Conservation (phyloP, 306 rosid genomes). For the Casuarina cunninghamiana region DNA sequence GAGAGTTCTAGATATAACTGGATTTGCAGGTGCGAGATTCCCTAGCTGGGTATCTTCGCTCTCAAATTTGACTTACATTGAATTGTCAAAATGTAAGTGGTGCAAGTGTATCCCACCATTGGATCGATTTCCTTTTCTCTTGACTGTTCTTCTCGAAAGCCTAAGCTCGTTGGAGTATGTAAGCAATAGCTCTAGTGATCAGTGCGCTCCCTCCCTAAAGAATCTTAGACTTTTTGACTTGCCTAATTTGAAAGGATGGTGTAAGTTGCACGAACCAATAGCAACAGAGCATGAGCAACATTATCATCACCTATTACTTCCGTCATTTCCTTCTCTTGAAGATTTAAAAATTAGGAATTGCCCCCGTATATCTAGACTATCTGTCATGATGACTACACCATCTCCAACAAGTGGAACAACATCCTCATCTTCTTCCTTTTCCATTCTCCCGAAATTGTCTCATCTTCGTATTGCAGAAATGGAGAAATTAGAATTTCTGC, state of each 20-base stretch:
- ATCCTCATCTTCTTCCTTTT: no score
- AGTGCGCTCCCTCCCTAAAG: constrained; percentile 24
- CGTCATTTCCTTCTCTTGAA: not conserved
- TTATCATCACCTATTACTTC: not conserved
- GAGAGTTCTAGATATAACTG: not conserved
- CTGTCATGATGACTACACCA: not conserved
- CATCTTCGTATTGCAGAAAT: no score
- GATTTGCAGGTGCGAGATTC: not conserved
- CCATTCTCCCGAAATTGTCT: no score
- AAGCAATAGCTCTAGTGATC: not conserved
- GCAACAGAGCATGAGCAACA: not conserved
- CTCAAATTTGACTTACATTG: no score
- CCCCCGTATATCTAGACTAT: not conserved
- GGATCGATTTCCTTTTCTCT: constrained; percentile 23
- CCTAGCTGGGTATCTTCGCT: constrained; percentile 16
- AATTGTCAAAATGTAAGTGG: not conserved
- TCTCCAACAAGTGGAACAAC: no score
- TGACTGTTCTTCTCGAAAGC: accelerated
- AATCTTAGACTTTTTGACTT: accelerated
- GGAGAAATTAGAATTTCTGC: no score
- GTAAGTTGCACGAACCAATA: not conserved
- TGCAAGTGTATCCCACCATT: constrained; percentile 9
- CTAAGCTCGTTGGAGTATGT: not conserved
- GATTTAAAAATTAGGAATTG: not conserved
- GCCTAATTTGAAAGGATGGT: constrained; percentile 31